Percentiles rank a stretch among this genome's conserved stretches.
These are phyloP conservation scores for Tarenaya hassleriana DNA, from an alignment of 345 rosid genomes.

Conservation along the genomic window DNA sequence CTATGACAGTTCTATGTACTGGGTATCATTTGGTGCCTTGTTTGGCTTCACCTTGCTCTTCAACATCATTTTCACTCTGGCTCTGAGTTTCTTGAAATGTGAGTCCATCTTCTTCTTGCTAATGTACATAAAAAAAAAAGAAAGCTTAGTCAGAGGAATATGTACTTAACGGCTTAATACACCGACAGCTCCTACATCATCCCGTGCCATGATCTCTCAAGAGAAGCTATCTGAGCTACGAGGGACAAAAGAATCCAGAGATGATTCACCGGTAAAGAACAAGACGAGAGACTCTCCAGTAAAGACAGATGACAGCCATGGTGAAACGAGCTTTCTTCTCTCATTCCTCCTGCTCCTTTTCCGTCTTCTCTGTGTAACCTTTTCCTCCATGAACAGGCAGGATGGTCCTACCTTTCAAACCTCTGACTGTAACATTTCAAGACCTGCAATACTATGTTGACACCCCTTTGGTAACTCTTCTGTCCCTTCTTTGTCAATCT, in stretches of 20 bases:
- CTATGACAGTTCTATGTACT: conserved; percentile 42
- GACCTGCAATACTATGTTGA: conserved; percentile 63
- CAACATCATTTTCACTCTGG: conserved; percentile 56
- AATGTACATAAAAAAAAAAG: background rate
- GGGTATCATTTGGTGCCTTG: conserved; percentile 63
- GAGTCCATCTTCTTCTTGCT: conserved; percentile 22
- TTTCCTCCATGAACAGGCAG: conserved; percentile 18
- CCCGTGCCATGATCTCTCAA: conserved; percentile 56
- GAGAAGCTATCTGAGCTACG: conserved; percentile 46
- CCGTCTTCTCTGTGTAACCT: background rate
- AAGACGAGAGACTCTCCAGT: conserved; percentile 9
- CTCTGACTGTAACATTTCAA: conserved; percentile 61
- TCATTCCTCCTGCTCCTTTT: conserved; percentile 5
- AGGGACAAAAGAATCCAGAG: conserved; percentile 30
- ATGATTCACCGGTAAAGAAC: conserved; percentile 14
- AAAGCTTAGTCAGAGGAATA: background rate
- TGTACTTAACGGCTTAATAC: background rate
- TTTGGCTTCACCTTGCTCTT: conserved; percentile 49
- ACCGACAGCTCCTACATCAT: conserved; percentile 57
- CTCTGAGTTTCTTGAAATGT: conserved; percentile 65
- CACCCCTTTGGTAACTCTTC: conserved; percentile 53
- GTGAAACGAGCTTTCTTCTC: conserved; percentile 6
- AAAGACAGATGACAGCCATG: conserved; percentile 7
- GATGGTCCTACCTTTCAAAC: conserved; percentile 76
- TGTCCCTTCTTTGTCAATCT: background rate